Conservation (phyloP, 768 basidiomycete species). For the Dacryopinax primogenitus region DNA sequence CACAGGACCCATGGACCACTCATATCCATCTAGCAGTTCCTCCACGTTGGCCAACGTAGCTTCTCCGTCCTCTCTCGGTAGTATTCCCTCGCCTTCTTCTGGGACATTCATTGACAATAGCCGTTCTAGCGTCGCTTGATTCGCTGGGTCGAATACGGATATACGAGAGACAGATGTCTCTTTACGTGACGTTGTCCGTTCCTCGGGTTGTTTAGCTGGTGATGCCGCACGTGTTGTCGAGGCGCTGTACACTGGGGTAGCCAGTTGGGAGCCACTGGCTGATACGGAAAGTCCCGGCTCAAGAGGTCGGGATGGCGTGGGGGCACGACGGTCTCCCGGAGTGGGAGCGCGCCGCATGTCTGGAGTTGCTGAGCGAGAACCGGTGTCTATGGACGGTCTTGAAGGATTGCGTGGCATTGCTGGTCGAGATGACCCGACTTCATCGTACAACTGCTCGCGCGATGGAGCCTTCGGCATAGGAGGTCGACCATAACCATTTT, state of each 20-base stretch:
- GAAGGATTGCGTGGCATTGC: background rate
- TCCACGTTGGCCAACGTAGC: constrained; percentile 85
- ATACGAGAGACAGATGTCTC: constrained; percentile 43
- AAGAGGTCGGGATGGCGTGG: background rate
- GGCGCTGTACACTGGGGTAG: background rate
- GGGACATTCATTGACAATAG: constrained; percentile 35
- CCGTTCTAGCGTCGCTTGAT: constrained; percentile 60
- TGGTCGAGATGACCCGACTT: background rate
- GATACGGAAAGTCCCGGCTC: background rate
- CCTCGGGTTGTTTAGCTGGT: background rate
- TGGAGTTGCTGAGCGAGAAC: background rate
- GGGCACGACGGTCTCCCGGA: background rate
- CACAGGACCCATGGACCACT: constrained; percentile 48
- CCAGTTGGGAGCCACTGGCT: background rate
- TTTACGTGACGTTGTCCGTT: background rate
- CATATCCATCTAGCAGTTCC: constrained; percentile 97
- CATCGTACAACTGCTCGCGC: background rate
- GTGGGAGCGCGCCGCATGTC: background rate
- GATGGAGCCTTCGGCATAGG: background rate
- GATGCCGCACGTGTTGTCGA: background rate
- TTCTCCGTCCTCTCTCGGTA: constrained; percentile 48
- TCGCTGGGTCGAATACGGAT: constrained; percentile 69
- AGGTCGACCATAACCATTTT: background rate
- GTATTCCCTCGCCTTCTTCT: constrained; percentile 31
- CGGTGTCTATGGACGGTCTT: background rate